These are phyloP conservation scores for Cerioporus squamosus DNA, from an alignment of 1,284 basidiomycete species.

Conservation along the genomic window DNA sequence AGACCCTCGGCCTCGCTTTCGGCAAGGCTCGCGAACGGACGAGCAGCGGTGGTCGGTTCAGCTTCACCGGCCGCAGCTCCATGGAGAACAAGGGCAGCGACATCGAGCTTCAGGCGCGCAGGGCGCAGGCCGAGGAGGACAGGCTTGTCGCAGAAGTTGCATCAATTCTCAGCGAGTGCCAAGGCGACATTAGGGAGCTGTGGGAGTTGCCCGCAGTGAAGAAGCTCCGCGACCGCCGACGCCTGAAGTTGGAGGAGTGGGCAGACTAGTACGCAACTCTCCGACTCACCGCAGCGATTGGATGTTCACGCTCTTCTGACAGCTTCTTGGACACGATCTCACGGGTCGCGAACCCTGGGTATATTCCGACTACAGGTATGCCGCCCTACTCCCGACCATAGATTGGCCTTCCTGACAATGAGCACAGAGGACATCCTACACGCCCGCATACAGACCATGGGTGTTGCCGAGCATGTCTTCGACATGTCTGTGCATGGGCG, in stretches of 20 bases:
- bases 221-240: slow-evolving; percentile 65
- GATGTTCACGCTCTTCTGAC: slow-evolving; percentile 1
- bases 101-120: slow-evolving; percentile 18
- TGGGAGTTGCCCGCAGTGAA: slow-evolving; percentile 74
- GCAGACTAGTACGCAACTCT: slow-evolving; percentile 73
- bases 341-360: slow-evolving; percentile 67
- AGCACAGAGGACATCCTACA: slow-evolving; percentile 77
- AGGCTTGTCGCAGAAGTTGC: slow-evolving; percentile 63
- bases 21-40: slow-evolving; percentile 29
- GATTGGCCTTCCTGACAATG: background rate
- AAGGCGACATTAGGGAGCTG: slow-evolving; percentile 67
- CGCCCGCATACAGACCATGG: slow-evolving; percentile 84
- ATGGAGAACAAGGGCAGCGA: slow-evolving; percentile 24
- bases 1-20: slow-evolving; percentile 50
- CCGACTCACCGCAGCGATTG: background rate
- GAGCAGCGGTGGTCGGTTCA: slow-evolving; percentile 29
- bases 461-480: slow-evolving; percentile 79
- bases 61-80: slow-evolving; percentile 30
- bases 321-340: slow-evolving; percentile 77
- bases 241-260: slow-evolving; percentile 81
- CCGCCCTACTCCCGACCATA: background rate
- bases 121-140: slow-evolving; percentile 46
- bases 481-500: slow-evolving; percentile 75
- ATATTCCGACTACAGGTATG: slow-evolving; percentile 73
- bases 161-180: slow-evolving; percentile 56